phyloP scores from a whole-genome alignment of 2,329 filamentous ascomycete species.

The Arachnomyces sp. region DNA sequence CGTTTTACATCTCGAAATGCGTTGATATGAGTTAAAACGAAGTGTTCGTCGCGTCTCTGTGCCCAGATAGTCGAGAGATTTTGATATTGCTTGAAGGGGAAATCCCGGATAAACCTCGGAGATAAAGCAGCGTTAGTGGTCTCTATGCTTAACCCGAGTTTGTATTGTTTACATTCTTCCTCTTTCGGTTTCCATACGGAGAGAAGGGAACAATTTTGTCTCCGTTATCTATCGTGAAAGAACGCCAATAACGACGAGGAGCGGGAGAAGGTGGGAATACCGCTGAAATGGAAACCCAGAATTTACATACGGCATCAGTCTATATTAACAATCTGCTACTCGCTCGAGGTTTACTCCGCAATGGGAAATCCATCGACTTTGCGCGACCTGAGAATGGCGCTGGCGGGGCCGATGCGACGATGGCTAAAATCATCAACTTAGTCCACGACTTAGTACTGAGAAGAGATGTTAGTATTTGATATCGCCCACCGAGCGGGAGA shows the following conservation, averaged over 20 bases:
- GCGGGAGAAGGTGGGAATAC: neutral
- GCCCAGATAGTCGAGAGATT: no score
- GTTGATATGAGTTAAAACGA: neutral
- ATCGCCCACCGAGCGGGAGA: neutral
- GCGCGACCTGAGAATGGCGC: constrained; percentile 58
- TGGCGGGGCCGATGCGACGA: constrained; percentile 55
- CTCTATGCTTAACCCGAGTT: constrained; percentile 11
- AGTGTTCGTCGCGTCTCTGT: neutral
- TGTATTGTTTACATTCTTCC: constrained; percentile 37
- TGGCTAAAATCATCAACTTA: constrained; percentile 81
- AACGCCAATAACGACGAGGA: constrained; percentile 2
- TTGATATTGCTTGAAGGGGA: no score
- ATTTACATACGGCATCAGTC: constrained; percentile 52
- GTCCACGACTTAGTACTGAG: constrained; percentile 88
- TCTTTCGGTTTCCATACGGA: constrained; percentile 24
- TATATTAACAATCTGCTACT: constrained; percentile 60
- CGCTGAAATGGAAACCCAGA: constrained; percentile 37
- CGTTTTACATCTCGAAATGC: neutral
- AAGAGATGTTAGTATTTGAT: constrained; percentile 60
- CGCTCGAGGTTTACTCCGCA: constrained; percentile 53
- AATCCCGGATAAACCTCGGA: constrained; percentile 3
- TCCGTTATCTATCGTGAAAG: constrained; percentile 4
- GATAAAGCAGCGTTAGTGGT: constrained; percentile 16
- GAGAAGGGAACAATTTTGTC: neutral
- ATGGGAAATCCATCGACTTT: constrained; percentile 63